phyloP scores from a whole-genome alignment of 1,284 basidiomycete genomes.

The Pseudomicrostroma phylloplanum region DNA sequence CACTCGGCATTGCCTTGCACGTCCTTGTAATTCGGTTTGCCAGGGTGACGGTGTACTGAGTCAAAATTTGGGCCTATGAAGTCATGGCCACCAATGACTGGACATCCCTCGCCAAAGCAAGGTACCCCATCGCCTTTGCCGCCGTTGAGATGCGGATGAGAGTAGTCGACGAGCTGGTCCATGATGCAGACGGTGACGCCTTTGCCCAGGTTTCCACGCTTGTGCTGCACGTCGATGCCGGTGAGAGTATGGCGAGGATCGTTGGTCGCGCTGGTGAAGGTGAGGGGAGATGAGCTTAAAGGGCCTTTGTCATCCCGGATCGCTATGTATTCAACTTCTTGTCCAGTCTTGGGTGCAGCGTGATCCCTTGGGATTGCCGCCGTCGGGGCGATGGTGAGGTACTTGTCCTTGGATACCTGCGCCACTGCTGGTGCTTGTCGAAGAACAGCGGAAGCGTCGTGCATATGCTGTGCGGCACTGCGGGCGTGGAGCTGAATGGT shows the following conservation, averaged over 20 bases:
- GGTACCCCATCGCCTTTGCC: not conserved
- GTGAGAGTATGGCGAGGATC: not conserved
- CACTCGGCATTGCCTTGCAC: not conserved
- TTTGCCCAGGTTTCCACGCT: not conserved
- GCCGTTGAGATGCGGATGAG: not conserved
- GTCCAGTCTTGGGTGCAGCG: no score
- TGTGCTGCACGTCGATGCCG: not conserved
- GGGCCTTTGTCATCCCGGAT: no score
- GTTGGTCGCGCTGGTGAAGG: no score
- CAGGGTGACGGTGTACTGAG: not conserved
- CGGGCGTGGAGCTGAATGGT: no score
- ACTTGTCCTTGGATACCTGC: no score
- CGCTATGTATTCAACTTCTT: no score
- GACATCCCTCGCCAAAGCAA: not conserved
- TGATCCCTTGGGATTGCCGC: no score
- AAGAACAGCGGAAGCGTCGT: no score
- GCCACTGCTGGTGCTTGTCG: no score
- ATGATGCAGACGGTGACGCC: slow-evolving; percentile 1
- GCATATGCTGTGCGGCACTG: no score
- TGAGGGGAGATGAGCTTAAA: no score
- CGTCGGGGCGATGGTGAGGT: no score
- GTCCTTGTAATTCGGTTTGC: not conserved
- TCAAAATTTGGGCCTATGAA: not conserved
- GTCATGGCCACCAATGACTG: not conserved
- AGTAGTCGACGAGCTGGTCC: not conserved